Base-by-base conservation (phyloP, 176 grass and related monocot genomes). In the Saccharum officinarum region DNA sequence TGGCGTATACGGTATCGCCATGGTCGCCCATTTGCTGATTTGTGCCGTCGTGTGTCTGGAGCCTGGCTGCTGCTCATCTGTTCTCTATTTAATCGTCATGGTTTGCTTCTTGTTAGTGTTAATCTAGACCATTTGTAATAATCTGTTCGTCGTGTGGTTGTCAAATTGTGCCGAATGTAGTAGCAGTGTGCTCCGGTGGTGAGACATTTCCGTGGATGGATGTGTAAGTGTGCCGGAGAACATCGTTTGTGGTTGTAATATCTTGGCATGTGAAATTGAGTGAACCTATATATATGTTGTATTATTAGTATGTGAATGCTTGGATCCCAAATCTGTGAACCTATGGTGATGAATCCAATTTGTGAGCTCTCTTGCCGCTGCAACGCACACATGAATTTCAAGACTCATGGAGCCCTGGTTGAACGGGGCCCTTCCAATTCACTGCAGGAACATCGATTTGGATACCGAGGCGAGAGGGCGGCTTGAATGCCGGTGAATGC, bases 81-180 rank as follows among this genome's bases (percentile, higher is more conserved):
- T 73, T 78, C 5, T 46, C 55, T 18, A 7, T 17, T 52, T 52
- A 36, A 52, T 45, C 36, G 82, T 55, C 71, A 74, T 77, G 63
- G 44, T 75, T 76, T 31, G 22, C 78, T 23, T 22, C 2, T 8
- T 59, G 88, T 20, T 46, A 11, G 40, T 83, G 11, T 55, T 79
- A 57, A 78, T 86, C 67, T 75, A 50, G 71, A 63, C n/a, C 5
- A 55, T 64, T 41, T 16, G 8, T 50, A 75, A 42, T 62, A 41
- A 38, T 37, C 22, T 10, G 42, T 74, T 18, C 25, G 38, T 68
- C 30, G 3, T 37, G 37, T 74, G 45, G 5, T 37, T 79, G 22
- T 79, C 6, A 67, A 83, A 26, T 40, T 68, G 4, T 64, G 10
- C 1, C 26, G 22, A 36, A 3, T 69, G 55, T 57, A 18, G 55